Percentiles rank a stretch among this genome's conserved stretches.
Evolutionary conservation across 805 yeast genomes (phyloP).

Genomic region (Candida ponderosae): DNA sequence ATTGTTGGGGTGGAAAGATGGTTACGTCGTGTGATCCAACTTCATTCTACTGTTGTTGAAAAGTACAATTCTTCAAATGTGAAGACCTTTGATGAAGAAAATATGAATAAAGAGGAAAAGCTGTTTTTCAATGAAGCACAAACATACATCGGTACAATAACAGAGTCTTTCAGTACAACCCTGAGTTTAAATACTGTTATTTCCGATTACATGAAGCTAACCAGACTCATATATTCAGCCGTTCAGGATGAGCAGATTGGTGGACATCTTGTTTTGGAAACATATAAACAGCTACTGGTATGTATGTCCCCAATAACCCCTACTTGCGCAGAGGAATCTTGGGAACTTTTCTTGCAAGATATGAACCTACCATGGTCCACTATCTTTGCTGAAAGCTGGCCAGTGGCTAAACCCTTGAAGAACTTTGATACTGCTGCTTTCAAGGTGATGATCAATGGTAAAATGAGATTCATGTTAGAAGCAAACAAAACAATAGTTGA

Average conservation of each 20-base stretch:
- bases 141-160: slow-evolving; percentile 37
- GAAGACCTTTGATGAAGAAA: not conserved
- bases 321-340: slow-evolving; percentile 71
- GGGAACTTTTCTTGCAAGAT: slow-evolving; percentile 38
- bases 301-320: slow-evolving; percentile 79
- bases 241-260: slow-evolving; percentile 28
- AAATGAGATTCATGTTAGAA: slow-evolving; percentile 41
- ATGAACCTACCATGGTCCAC: slow-evolving; percentile 33
- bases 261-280: slow-evolving; percentile 35
- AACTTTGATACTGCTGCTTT: slow-evolving; percentile 33
- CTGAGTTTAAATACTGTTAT: slow-evolving; percentile 76
- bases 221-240: slow-evolving; percentile 40
- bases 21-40: slow-evolving; percentile 50
- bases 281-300: slow-evolving; percentile 47
- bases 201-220: slow-evolving; percentile 83
- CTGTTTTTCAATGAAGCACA: slow-evolving; percentile 52
- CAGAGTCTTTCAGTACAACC: slow-evolving; percentile 49
- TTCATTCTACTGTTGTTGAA: slow-evolving; percentile 4
- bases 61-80: not conserved
- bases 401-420: slow-evolving; percentile 32
- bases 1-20: slow-evolving; percentile 86
- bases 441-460: slow-evolving; percentile 70
- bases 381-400: slow-evolving; percentile 60
- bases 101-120: slow-evolving; percentile 36
- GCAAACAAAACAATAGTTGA: slow-evolving; percentile 19